A percentile compares a stretch with the other conserved stretches of the same genome.
These are phyloP conservation scores for Neltuma alba DNA, from an alignment of 306 rosid species.

Conservation along the genomic window DNA sequence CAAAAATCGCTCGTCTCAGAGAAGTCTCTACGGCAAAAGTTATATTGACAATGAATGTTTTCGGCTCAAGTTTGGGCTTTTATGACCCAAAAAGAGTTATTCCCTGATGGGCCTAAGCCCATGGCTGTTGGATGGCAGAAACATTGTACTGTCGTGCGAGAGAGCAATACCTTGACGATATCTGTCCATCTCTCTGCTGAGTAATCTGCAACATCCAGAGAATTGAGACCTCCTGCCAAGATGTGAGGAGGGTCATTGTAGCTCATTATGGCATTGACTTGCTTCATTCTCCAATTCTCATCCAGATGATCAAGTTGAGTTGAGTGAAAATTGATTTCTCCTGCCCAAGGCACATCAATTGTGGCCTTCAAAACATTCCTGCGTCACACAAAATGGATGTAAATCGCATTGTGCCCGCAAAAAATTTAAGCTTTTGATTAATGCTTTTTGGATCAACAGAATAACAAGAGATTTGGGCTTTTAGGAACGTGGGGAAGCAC, in stretches of 20 bases:
- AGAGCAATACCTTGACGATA: slow-evolving; percentile 60
- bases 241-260: slow-evolving; percentile 75
- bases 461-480: background rate
- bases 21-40: background rate
- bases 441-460: background rate
- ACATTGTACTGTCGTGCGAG: background rate
- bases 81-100: too few species aligned
- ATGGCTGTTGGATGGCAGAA: background rate
- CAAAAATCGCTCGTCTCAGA: background rate
- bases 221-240: slow-evolving; percentile 82
- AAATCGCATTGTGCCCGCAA: slow-evolving; percentile 12
- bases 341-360: slow-evolving; percentile 80
- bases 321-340: slow-evolving; percentile 76
- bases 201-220: slow-evolving; percentile 69
- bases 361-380: slow-evolving; percentile 84
- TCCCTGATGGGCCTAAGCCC: background rate
- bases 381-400: slow-evolving; percentile 17
- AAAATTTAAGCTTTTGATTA: background rate
- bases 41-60: too few species aligned
- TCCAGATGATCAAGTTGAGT: slow-evolving; percentile 92
- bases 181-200: slow-evolving; percentile 78
- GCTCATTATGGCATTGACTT: slow-evolving; percentile 65
- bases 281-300: slow-evolving; percentile 95
- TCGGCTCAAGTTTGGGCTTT: background rate
- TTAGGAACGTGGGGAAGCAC: slow-evolving; percentile 31